These are phyloP conservation scores for Physcomitrellopsis africana DNA, from an alignment of 225 moss, liverwort and hornwort species.

Conservation along the genomic window DNA sequence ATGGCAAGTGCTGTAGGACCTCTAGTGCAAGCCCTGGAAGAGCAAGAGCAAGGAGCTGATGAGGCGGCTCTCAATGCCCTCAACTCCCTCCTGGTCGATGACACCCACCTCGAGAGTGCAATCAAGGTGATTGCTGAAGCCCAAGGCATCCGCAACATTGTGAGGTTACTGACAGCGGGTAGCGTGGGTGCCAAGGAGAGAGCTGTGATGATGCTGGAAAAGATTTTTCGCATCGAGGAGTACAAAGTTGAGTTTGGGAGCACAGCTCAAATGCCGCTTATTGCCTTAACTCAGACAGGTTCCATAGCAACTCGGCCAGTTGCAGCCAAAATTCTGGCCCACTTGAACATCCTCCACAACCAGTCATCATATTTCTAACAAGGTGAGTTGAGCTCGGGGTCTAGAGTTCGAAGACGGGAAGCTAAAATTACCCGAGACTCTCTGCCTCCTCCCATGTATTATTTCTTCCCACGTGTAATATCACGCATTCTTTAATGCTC, in stretches of 20 bases:
- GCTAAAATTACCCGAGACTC: background rate
- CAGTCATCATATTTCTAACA: conserved; percentile 66
- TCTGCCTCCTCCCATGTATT: background rate
- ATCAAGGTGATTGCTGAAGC: conserved; percentile 56
- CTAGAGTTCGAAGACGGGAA: too few relatives aligned
- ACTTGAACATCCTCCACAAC: conserved; percentile 65
- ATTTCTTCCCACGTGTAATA: background rate
- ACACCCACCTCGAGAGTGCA: conserved; percentile 44
- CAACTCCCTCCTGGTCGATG: conserved; percentile 47
- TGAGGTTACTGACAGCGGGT: conserved; percentile 58
- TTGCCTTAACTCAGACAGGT: conserved; percentile 70
- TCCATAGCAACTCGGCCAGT: conserved; percentile 55
- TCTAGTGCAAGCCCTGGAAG: conserved; percentile 58
- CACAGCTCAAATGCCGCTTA: conserved; percentile 67
- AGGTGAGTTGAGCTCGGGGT: background rate
- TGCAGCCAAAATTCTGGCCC: conserved; percentile 65
- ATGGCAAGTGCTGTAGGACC: conserved; percentile 51
- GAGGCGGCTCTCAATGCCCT: conserved; percentile 69
- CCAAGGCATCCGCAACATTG: conserved; percentile 51
- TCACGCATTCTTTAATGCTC: background rate
- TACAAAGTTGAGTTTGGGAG: conserved; percentile 47
- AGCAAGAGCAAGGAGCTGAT: conserved; percentile 54
- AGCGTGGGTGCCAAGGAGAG: conserved; percentile 64
- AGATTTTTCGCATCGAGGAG: conserved; percentile 65
- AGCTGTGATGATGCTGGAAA: conserved; percentile 64